Evolutionary conservation across 257 asterid species (phyloP).

Genomic region (Capsicum rhomboideum): DNA sequence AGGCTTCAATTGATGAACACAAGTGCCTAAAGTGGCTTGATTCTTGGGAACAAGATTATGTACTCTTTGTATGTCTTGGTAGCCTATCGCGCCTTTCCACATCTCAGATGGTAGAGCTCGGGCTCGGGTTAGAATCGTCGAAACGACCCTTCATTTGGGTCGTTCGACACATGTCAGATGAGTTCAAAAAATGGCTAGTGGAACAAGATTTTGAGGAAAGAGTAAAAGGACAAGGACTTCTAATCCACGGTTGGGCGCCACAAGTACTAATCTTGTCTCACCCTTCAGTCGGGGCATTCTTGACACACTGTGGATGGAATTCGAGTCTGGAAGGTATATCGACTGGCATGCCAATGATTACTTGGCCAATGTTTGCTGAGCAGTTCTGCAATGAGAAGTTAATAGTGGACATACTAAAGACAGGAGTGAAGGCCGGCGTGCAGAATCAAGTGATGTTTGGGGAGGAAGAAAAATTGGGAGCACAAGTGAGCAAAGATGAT

Average conservation of each 20-base stretch:
- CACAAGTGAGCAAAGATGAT: slow-evolving; percentile 11
- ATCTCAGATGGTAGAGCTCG: slow-evolving; percentile 35
- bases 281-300: slow-evolving; percentile 1
- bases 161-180: neutral
- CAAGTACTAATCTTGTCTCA: slow-evolving; percentile 19
- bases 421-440: slow-evolving; percentile 28
- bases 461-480: neutral
- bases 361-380: slow-evolving; percentile 36
- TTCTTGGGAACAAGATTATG: slow-evolving; percentile 15
- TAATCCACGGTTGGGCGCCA: slow-evolving; percentile 23
- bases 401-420: slow-evolving; percentile 15
- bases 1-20: slow-evolving; percentile 13
- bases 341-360: slow-evolving; percentile 8
- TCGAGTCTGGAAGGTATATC: slow-evolving; percentile 12
- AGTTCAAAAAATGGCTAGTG: neutral
- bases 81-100: slow-evolving; percentile 28
- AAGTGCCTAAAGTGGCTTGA: slow-evolving; percentile 39
- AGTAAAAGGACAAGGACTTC: slow-evolving; percentile 1
- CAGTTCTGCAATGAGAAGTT: slow-evolving; percentile 31
- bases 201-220: slow-evolving; percentile 5
- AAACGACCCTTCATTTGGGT: slow-evolving; percentile 14
- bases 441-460: slow-evolving; percentile 5
- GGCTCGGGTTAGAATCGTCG: slow-evolving; percentile 32
- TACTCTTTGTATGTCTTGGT: slow-evolving; percentile 41
- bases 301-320: slow-evolving; percentile 21